Percentiles rank a stretch among this genome's conserved stretches.
Conservation (phyloP, 208 protist genomes). For the Acanthamoeba healyi region DNA sequence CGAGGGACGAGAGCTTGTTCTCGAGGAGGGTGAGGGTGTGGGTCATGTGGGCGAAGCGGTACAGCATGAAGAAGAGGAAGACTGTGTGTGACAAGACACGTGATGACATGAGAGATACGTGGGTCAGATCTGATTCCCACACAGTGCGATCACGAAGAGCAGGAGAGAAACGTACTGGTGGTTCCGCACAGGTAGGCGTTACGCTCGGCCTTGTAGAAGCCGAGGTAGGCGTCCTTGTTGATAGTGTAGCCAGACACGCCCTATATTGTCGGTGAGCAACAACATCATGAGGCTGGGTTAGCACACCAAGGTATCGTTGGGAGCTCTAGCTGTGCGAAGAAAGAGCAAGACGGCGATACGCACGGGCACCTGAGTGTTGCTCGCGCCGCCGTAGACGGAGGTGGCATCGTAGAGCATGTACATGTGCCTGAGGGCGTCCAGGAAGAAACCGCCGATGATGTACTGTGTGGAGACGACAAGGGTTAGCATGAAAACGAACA, state of each 20-base stretch:
- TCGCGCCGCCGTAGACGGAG: conserved; percentile 9
- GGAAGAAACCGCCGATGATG: conserved; percentile 36
- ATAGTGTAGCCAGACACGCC: background rate
- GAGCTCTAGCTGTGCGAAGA: too few species aligned
- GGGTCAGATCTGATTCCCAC: background rate
- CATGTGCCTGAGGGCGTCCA: conserved; percentile 46
- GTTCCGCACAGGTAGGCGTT: conserved; percentile 62
- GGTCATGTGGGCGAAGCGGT: conserved; percentile 53
- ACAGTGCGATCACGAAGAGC: background rate
- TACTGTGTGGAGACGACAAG: background rate
- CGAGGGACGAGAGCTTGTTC: background rate
- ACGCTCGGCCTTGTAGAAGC: conserved; percentile 59
- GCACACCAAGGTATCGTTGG: background rate
- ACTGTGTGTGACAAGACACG: background rate
- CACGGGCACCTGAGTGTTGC: background rate
- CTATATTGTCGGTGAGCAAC: background rate
- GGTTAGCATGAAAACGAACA: background rate
- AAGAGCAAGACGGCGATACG: background rate
- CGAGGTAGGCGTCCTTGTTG: conserved; percentile 49
- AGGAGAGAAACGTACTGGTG: conserved; percentile 3
- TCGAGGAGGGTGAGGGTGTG: background rate
- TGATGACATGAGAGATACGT: background rate
- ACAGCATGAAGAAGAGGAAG: conserved; percentile 66
- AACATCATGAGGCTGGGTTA: background rate
- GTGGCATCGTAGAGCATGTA: conserved; percentile 68